These are phyloP conservation scores for Citrullus amarus DNA, from an alignment of 306 rosid species.

Conservation along the genomic window DNA sequence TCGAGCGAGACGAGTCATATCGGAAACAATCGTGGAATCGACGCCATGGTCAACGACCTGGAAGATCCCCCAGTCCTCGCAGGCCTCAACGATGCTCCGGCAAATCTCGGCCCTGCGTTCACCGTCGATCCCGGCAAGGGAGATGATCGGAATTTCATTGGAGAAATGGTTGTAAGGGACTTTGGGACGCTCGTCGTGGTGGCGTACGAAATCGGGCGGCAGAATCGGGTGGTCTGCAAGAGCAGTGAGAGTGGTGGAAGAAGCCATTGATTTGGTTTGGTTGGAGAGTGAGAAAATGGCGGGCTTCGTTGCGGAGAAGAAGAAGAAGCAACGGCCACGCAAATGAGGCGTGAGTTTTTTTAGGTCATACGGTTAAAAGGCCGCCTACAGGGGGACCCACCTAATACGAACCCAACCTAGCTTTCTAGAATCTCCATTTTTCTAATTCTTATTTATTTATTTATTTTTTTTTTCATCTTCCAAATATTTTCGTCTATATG, in stretches of 20 bases:
- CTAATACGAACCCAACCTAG: no score
- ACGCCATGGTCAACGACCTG: constrained; percentile 83
- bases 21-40: constrained; percentile 28
- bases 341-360: no score
- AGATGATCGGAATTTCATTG: constrained; percentile 64
- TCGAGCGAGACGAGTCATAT: constrained; percentile 53
- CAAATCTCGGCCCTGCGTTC: constrained; percentile 42
- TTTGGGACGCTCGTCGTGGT: constrained; percentile 80
- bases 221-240: not conserved
- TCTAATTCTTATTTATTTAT: no score
- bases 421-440: no score
- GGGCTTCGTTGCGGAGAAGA: no score
- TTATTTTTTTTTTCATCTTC: no score
- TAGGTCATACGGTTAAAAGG: no score
- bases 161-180: constrained; percentile 72
- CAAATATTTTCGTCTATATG: no score
- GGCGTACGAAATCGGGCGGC: constrained; percentile 37
- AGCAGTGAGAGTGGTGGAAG: not conserved
- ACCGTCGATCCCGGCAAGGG: constrained; percentile 56
- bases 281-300: not conserved
- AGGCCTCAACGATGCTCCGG: constrained; percentile 55
- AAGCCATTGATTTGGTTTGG: not conserved
- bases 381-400: not conserved
- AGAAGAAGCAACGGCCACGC: no score
- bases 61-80: constrained; percentile 83